Base-by-base conservation (phyloP, 805 yeast species). In the Ogataea populi-albae region DNA sequence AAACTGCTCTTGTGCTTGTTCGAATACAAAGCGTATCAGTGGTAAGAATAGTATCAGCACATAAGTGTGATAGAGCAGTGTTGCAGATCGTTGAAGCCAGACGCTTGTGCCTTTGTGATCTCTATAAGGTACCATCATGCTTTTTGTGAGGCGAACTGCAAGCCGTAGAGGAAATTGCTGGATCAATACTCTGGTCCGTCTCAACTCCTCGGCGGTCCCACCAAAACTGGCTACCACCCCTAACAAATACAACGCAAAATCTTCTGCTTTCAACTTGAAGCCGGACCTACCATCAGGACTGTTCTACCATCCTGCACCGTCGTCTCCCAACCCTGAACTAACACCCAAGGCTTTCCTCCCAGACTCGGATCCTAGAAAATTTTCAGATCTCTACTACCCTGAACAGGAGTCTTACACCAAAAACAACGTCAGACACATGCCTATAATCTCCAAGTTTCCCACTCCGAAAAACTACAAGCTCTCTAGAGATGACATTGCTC, bases 281-380 rank as follows among this genome's bases (percentile, higher is more conserved):
- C 65, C 64, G 17, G 35, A 35, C 8, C 41, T 61, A 19, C 66
- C 66, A 10, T 42, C 50, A 9, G 68, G 68, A 2, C 32, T 62
- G 7, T 59, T 47, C 36, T 58, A 47, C 37, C 63, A 61, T 34
- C 68, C 68, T 22, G 55, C 68, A 10, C 68, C 66, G 23, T 55
- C 66, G 1, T 46, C 60, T 4, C 43, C 50, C 25, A 50, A 52
- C 17, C 61, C 64, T 6, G 49, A 50, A 32, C 41, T 54, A 10
- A 63, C 66, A 3, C 68, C 68, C 20, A 56, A 53, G 37, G 58
- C 59, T 2, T 61, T 62, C 29, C 38, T 63, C 25, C 66, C 68
- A 2, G 48, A 47, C 3, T 8, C 39, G 1, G 68, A 62, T 37
- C 47, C 52, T 12, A 52, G 66, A 41, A 51, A 51, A 28, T 17